Evolutionary conservation across 495 filamentous ascomycete species (phyloP).

Genomic region (Talaromyces stipitatus): DNA sequence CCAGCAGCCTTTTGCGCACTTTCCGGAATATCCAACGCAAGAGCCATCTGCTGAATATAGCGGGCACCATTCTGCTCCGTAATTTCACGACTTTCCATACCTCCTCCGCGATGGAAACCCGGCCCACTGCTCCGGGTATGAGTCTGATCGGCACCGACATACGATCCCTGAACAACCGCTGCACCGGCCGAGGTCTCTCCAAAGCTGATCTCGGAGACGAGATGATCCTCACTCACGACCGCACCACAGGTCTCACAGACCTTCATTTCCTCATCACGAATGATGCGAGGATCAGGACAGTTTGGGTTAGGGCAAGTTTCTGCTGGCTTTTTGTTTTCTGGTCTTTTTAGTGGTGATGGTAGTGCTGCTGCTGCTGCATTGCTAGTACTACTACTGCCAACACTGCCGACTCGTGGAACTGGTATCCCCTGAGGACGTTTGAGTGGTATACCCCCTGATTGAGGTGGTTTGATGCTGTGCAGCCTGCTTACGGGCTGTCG

Average conservation of each 20-base stretch:
- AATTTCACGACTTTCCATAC: conserved; percentile 59
- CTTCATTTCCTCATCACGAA: conserved; percentile 46
- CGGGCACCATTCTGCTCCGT: conserved; percentile 60
- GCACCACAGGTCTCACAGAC: conserved; percentile 80
- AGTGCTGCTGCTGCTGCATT: background rate
- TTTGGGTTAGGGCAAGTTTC: conserved; percentile 38
- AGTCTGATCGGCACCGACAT: conserved; percentile 72
- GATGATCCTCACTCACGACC: conserved; percentile 71
- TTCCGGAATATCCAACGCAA: conserved; percentile 48
- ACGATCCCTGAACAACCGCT: conserved; percentile 84
- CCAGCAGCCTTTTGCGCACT: conserved; percentile 54
- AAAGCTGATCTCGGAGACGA: conserved; percentile 85
- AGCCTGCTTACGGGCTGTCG: conserved; percentile 30
- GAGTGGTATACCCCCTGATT: conserved; percentile 22
- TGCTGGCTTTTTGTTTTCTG: background rate
- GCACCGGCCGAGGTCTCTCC: conserved; percentile 77
- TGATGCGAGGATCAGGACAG: conserved; percentile 40
- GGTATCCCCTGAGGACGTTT: conserved; percentile 28
- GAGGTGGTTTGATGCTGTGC: conserved; percentile 30
- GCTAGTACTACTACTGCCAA: conserved; percentile 25
- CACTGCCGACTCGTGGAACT: conserved; percentile 27
- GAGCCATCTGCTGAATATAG: conserved; percentile 43
- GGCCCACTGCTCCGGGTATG: conserved; percentile 54
- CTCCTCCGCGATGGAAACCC: conserved; percentile 46
- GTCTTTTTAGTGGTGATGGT: background rate